Conservation (phyloP, 2,329 filamentous ascomycete genomes). For the Sarocladium kiliense region DNA sequence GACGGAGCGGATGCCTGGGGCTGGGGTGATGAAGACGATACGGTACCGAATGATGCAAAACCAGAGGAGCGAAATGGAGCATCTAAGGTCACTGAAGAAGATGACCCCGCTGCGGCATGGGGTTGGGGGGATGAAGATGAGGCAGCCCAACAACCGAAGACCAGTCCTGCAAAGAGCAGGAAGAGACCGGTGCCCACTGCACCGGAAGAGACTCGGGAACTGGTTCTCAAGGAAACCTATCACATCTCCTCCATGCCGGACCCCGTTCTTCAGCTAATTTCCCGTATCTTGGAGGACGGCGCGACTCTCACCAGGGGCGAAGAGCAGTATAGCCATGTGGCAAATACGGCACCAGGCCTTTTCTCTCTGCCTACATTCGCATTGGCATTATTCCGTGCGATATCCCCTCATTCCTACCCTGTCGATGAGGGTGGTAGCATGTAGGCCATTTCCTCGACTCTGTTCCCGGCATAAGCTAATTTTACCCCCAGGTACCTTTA, state of each 20-base stretch:
- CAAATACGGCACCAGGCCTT: conserved; percentile 62
- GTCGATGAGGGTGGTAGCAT: conserved; percentile 58
- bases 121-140: conserved; percentile 74
- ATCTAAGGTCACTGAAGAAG: conserved; percentile 27
- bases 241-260: conserved; percentile 84
- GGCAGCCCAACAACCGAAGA: conserved; percentile 15
- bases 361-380: conserved; percentile 68
- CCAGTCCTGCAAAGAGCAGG: conserved; percentile 13
- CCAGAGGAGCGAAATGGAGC: not conserved
- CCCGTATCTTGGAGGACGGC: conserved; percentile 54
- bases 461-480: not conserved
- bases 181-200: conserved; percentile 14
- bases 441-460: conserved; percentile 32
- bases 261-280: conserved; percentile 64
- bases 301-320: conserved; percentile 52
- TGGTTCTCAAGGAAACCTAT: conserved; percentile 81
- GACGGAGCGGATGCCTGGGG: conserved; percentile 69
- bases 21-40: conserved; percentile 50
- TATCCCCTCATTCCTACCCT: conserved; percentile 69
- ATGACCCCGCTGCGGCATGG: conserved; percentile 65
- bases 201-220: conserved; percentile 47
- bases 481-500: conserved; percentile 52
- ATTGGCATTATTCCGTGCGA: conserved; percentile 73
- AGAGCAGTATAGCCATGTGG: conserved; percentile 52
- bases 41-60: conserved; percentile 16